Conservation (phyloP, 768 basidiomycete species). For the Leccinum fibrillosum region DNA sequence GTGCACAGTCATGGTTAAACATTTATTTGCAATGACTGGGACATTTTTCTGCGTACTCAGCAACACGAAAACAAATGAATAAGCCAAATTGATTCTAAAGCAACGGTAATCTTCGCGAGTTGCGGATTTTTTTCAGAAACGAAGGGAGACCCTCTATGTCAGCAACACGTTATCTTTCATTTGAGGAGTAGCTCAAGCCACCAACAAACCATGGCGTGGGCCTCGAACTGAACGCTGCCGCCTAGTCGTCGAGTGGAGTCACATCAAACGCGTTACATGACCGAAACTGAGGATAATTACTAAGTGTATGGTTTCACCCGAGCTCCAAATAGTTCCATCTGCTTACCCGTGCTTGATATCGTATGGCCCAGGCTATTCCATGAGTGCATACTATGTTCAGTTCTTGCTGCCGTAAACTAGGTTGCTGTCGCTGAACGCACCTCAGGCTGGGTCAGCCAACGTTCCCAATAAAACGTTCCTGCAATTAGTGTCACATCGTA, state of each 20-base stretch:
- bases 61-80: not conserved
- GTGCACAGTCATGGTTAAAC: not conserved
- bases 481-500: not conserved
- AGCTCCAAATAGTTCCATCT: not conserved
- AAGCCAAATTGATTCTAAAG: not conserved
- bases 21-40: not conserved
- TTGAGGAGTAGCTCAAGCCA: not conserved
- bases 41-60: not conserved
- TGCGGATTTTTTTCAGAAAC: not conserved
- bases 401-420: not conserved
- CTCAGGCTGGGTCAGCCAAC: not conserved
- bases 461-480: not conserved
- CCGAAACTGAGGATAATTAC: not conserved
- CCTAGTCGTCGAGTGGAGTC: not conserved
- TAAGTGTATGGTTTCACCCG: not conserved
- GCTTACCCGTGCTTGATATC: not conserved
- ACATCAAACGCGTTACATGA: not conserved
- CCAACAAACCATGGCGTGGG: not conserved
- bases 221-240: not conserved
- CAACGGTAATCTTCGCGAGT: not conserved
- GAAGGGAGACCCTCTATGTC: too few relatives aligned
- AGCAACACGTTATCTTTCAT: not conserved
- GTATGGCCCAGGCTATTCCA: too few relatives aligned
- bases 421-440: not conserved
- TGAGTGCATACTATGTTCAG: not conserved